Evolutionary conservation across 192 early-diverging fungal species (phyloP).

Genomic region (Chytriomyces confervae): DNA sequence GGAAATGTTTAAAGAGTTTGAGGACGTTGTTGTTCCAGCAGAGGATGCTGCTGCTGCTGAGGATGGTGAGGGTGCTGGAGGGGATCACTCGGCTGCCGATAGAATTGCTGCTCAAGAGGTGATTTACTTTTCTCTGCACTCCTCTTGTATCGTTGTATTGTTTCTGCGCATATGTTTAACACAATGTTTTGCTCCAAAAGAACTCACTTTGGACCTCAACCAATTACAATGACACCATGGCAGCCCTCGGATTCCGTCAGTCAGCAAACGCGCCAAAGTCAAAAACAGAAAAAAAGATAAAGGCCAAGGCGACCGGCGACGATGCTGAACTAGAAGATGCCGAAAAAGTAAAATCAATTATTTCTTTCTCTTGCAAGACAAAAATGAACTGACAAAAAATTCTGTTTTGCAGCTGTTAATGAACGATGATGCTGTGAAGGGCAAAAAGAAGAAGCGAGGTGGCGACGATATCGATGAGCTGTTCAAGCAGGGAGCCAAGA

Average conservation of each 20-base stretch:
- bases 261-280: conserved; percentile 41
- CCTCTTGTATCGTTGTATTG: background rate
- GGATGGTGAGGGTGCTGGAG: conserved; percentile 23
- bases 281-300: conserved; percentile 58
- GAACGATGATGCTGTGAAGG: conserved; percentile 38
- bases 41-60: conserved; percentile 37
- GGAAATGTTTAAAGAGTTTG: conserved; percentile 82
- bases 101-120: conserved; percentile 31
- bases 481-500: background rate
- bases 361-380: too few species aligned
- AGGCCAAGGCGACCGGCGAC: conserved; percentile 8
- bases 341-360: background rate
- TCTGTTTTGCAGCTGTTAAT: conserved; percentile 6
- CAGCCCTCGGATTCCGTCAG: conserved; percentile 59
- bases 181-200: background rate
- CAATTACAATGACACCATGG: conserved; percentile 55
- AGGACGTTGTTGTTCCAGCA: conserved; percentile 53
- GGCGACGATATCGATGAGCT: conserved; percentile 13
- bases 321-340: conserved; percentile 34
- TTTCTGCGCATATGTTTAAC: background rate
- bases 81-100: background rate
- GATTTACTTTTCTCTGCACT: conserved; percentile 23
- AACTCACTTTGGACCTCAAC: conserved; percentile 44
- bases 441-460: conserved; percentile 52
- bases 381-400: background rate